These are phyloP conservation scores for Elsinoe fawcettii DNA, from an alignment of 2,329 filamentous ascomycete species.

Conservation along the genomic window DNA sequence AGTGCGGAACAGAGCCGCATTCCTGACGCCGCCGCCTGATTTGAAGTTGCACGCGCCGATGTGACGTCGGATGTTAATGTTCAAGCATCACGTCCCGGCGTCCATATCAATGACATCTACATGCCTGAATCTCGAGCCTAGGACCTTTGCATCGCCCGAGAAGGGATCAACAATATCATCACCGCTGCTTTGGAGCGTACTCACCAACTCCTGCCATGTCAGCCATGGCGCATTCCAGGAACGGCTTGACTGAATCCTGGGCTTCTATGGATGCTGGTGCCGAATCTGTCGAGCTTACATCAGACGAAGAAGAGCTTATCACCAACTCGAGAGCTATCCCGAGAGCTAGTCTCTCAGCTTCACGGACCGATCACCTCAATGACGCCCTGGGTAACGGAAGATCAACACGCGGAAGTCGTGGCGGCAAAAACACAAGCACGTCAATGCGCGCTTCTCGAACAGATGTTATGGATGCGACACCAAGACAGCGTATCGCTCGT, in stretches of 20 bases:
- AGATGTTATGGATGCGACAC: background rate
- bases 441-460: background rate
- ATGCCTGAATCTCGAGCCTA: too few relatives aligned
- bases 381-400: background rate
- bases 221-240: background rate
- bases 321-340: background rate
- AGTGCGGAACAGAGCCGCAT: background rate
- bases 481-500: background rate
- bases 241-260: constrained; percentile 11
- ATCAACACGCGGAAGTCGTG: background rate
- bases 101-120: background rate
- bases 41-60: background rate
- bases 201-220: too few relatives aligned
- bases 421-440: background rate
- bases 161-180: too few relatives aligned
- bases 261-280: constrained; percentile 7
- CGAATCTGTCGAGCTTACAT: constrained; percentile 13
- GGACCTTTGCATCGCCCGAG: too few relatives aligned
- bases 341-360: background rate
- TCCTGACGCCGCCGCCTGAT: constrained; percentile 5
- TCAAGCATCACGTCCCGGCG: background rate
- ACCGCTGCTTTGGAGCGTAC: too few relatives aligned
- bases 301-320: constrained; percentile 7
- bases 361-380: constrained; percentile 6
- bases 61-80: background rate